Conservation (phyloP, 1,284 basidiomycete species). For the Cryptococcus depauperatus region DNA sequence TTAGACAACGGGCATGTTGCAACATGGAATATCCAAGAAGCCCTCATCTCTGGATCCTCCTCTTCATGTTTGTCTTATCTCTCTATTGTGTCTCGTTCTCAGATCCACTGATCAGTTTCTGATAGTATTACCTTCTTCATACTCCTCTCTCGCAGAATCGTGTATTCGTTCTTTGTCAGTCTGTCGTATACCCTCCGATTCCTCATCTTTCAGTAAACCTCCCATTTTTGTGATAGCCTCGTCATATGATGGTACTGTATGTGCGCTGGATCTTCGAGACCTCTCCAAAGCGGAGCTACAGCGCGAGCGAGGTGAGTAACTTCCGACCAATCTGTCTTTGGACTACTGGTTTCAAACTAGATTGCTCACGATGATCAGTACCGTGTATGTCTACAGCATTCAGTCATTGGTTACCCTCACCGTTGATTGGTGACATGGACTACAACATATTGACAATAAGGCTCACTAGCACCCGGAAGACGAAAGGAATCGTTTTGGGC, state of each 20-base stretch:
- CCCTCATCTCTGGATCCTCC: slow-evolving; percentile 14
- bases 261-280: too few species aligned
- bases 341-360: too few species aligned
- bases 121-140: slow-evolving; percentile 22
- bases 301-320: too few species aligned
- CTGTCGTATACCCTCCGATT: slow-evolving; percentile 20
- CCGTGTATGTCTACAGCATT: slow-evolving; percentile 30
- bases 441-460: background rate
- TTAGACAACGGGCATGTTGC: slow-evolving; percentile 70
- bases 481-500: background rate
- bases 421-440: background rate
- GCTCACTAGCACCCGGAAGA: background rate
- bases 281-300: too few species aligned
- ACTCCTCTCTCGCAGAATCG: slow-evolving; percentile 19
- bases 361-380: slow-evolving; percentile 17
- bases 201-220: slow-evolving; percentile 20
- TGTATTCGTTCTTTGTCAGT: slow-evolving; percentile 23
- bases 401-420: slow-evolving; percentile 4
- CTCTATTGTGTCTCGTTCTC: background rate
- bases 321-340: too few species aligned
- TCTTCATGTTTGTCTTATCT: background rate
- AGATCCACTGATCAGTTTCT: slow-evolving; percentile 2
- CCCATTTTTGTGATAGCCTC: slow-evolving; percentile 24
- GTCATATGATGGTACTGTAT: too few species aligned
- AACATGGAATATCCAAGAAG: slow-evolving; percentile 60